These are phyloP conservation scores for Quercus ilex DNA, from an alignment of 306 rosid genomes.

Conservation along the genomic window DNA sequence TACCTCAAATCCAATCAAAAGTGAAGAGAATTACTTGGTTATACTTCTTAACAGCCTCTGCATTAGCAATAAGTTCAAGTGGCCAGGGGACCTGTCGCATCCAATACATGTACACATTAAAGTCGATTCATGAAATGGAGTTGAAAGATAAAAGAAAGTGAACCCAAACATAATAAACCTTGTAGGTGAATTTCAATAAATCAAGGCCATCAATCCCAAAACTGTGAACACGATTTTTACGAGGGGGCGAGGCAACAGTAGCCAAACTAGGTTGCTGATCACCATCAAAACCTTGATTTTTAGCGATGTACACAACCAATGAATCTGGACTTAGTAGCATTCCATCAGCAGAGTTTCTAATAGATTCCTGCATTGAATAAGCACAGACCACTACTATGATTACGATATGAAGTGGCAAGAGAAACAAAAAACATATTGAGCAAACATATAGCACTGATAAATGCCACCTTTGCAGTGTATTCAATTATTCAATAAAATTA, in stretches of 20 bases:
- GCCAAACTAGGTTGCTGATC: constrained; percentile 52
- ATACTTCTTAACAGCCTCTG: constrained; percentile 90
- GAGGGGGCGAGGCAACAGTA: constrained; percentile 50
- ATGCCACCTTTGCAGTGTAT: background rate
- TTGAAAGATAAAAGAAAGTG: constrained; percentile 16
- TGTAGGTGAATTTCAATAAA: constrained; percentile 75
- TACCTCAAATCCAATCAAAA: constrained; percentile 18
- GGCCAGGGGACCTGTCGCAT: constrained; percentile 93
- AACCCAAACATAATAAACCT: constrained; percentile 43
- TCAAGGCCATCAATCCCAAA: constrained; percentile 92
- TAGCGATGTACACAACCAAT: constrained; percentile 66
- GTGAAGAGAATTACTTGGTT: constrained; percentile 58
- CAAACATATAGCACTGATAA: background rate
- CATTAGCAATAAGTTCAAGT: constrained; percentile 90
- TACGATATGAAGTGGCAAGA: background rate
- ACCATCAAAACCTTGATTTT: constrained; percentile 41
- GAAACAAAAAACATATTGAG: constrained; percentile 5
- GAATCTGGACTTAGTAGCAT: constrained; percentile 86
- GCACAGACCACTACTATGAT: constrained; percentile 7
- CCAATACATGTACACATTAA: constrained; percentile 6
- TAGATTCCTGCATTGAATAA: constrained; percentile 72
- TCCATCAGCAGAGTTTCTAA: constrained; percentile 87
- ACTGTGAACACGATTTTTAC: constrained; percentile 43
- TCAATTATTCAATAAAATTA: background rate
- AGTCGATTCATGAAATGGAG: background rate